Percentiles rank a stretch among this genome's conserved stretches.
Evolutionary conservation across 2,329 filamentous ascomycete genomes (phyloP).

Genomic region (Akanthomyces muscarius): DNA sequence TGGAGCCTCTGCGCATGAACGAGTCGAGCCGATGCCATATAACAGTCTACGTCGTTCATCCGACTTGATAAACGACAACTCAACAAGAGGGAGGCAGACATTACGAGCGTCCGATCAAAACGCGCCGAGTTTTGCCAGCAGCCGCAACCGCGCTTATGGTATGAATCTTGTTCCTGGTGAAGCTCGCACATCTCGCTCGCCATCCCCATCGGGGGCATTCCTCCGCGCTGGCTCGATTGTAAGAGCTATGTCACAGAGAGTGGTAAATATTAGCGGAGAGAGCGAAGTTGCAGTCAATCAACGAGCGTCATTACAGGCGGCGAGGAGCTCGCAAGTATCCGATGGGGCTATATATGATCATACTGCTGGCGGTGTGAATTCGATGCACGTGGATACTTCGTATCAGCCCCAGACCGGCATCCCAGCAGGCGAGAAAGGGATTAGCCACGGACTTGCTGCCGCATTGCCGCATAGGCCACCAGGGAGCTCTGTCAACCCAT

Average conservation of each 20-base stretch:
- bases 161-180: conserved; percentile 50
- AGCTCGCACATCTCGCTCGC: conserved; percentile 55
- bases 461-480: conserved; percentile 18
- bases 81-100: conserved; percentile 48
- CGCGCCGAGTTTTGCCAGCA: conserved; percentile 53
- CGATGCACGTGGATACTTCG: conserved; percentile 45
- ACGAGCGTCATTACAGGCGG: conserved; percentile 59
- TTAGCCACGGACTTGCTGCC: conserved; percentile 22
- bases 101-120: conserved; percentile 48
- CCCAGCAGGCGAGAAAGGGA: conserved; percentile 43
- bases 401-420: conserved; percentile 48
- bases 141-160: conserved; percentile 54
- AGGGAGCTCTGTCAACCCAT: conserved; percentile 56
- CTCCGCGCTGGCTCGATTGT: conserved; percentile 71
- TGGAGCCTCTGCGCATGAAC: conserved; percentile 41
- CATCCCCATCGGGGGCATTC: conserved; percentile 61
- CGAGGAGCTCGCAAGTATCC: conserved; percentile 26
- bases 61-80: conserved; percentile 53
- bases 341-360: conserved; percentile 37
- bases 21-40: conserved; percentile 39
- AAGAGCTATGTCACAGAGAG: conserved; percentile 88
- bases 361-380: conserved; percentile 23
- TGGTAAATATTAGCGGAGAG: conserved; percentile 96
- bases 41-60: conserved; percentile 57
- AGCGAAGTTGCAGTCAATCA: conserved; percentile 71